Base-by-base conservation (phyloP, 208 protist species). In the Crithidia mellificae region DNA sequence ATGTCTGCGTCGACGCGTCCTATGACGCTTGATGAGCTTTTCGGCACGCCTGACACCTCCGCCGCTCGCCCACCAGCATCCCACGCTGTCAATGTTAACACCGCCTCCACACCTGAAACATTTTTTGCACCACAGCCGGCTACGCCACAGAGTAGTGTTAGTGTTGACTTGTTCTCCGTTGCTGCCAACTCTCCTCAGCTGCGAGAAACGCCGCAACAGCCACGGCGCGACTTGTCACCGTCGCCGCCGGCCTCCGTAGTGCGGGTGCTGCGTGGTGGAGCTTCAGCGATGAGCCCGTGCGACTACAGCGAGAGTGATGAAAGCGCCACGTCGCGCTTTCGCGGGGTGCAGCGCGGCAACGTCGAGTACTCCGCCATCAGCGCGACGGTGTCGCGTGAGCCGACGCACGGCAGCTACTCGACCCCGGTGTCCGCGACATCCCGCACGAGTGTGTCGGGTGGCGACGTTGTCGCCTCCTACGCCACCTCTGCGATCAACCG, bases 311-410 rank as follows among this genome's bases (percentile, higher is more conserved):
- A 11, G 4, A 53, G 58, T 53, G 58, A 27, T 20, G 59, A 46
- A 5, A 19, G 34, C 22, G 20, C 59, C 6, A 19, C 59, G 2
- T 24, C 49, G 6, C 25, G 24, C 15, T 36, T 29, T 32, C 32
- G 47, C 2, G 22, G 29, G 25, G 22, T 46, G 49, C 50, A 53
- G 36, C 50, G 24, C 22, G 22, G 7, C 22, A 67, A 29, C 50
- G 62, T 20, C 17, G 62, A 67, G 36, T 67, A 67, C 62, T 20
- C 47, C 36, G 50, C 34, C 38, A 39, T 49, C 25, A 50, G 50
- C 29, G 14, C 38, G 8, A 50, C 50, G 4, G 50, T 36, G 0
- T 58, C 62, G 17, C 50, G 36, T 27, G 58, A 51, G n/a, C 58
- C 58, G 19, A 38, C 30, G 25, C 27, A 41, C 2, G 30, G 29